phyloP scores from a whole-genome alignment of 1,284 basidiomycete genomes.

The Cyathus pygmaeus region DNA sequence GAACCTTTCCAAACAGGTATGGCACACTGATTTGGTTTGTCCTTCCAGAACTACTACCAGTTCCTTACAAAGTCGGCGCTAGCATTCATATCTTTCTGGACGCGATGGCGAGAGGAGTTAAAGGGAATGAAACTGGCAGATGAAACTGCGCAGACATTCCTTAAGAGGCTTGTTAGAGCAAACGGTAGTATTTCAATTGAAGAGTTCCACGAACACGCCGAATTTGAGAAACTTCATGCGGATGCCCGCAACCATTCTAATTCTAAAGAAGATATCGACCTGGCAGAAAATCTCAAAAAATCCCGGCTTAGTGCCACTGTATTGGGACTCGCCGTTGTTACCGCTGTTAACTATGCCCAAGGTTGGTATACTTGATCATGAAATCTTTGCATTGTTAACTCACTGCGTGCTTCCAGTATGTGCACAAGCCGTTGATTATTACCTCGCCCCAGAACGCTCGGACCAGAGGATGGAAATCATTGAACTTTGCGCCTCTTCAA shows the following conservation, averaged over 20 bases:
- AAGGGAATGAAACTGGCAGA: slow-evolving; percentile 8
- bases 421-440: slow-evolving; percentile 57
- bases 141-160: slow-evolving; percentile 11
- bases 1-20: too few relatives aligned
- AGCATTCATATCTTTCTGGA: too few relatives aligned
- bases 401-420: slow-evolving; percentile 19
- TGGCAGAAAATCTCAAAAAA: slow-evolving; percentile 28
- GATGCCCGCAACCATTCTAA: background rate
- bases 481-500: slow-evolving; percentile 29
- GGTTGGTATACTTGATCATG: slow-evolving; percentile 21
- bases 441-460: slow-evolving; percentile 45
- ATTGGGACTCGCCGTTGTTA: slow-evolving; percentile 51
- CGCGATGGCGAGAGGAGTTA: background rate
- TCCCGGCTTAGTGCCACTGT: slow-evolving; percentile 51
- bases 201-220: too few relatives aligned
- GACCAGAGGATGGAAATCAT: slow-evolving; percentile 46
- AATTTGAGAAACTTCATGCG: too few relatives aligned
- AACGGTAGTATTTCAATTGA: background rate
- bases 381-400: background rate
- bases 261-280: slow-evolving; percentile 17
- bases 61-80: too few relatives aligned
- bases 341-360: slow-evolving; percentile 52
- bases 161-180: slow-evolving; percentile 32
- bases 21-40: too few relatives aligned
- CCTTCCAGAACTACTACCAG: too few relatives aligned